phyloP scores from a whole-genome alignment of 2,329 filamentous ascomycete species.

The Colletotrichum trifolii region DNA sequence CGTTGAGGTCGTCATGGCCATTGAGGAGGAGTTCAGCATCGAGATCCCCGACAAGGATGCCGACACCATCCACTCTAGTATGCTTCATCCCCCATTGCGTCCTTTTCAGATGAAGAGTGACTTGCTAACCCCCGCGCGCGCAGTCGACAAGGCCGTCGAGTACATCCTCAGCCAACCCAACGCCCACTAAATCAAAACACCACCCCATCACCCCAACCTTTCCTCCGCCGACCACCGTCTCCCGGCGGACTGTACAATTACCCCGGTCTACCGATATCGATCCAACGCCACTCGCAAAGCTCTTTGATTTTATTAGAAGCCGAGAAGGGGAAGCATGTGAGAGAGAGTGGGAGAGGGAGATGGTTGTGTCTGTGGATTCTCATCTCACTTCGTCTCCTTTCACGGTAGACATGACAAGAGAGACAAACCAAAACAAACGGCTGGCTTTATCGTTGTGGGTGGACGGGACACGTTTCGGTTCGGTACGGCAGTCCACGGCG shows the following conservation, averaged over 20 bases:
- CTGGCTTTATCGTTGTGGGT: constrained; percentile 24
- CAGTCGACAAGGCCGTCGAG: constrained; percentile 93
- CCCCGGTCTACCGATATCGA: constrained; percentile 22
- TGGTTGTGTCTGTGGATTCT: too few species aligned
- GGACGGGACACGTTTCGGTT: neutral
- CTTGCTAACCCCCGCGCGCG: neutral
- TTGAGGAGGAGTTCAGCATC: constrained; percentile 94
- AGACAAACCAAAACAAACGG: constrained; percentile 7
- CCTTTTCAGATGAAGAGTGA: constrained; percentile 22
- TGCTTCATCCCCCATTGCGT: constrained; percentile 48
- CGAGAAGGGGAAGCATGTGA: neutral
- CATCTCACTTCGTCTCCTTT: too few species aligned
- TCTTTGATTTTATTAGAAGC: constrained; percentile 11
- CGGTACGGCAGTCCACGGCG: constrained; percentile 26
- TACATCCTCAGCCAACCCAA: constrained; percentile 95
- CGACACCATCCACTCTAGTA: constrained; percentile 93
- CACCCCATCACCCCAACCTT: neutral
- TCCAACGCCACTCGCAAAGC: constrained; percentile 33
- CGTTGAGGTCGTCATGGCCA: constrained; percentile 99
- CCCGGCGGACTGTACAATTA: constrained; percentile 38
- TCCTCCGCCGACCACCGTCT: constrained; percentile 28
- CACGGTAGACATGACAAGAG: constrained; percentile 6
- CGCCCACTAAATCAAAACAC: constrained; percentile 68
- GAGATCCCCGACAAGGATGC: constrained; percentile 99
- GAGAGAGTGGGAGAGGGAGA: too few species aligned